These are phyloP conservation scores for Discostella stelligeroides DNA, from an alignment of 108 stramenopile species.

Conservation along the genomic window DNA sequence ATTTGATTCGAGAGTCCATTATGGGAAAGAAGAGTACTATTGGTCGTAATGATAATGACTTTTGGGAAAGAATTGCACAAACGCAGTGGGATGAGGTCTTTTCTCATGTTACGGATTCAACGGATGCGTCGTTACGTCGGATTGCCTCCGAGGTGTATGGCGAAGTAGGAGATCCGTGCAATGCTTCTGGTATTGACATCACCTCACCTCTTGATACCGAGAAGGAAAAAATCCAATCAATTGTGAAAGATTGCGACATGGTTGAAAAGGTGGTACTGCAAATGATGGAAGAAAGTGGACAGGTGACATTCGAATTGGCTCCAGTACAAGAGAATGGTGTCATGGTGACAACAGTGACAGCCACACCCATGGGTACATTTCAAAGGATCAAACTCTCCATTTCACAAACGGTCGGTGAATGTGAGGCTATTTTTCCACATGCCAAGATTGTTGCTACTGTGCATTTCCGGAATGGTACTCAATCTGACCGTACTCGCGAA, in stretches of 20 bases:
- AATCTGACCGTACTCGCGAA: background rate
- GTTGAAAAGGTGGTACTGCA: conserved; percentile 23
- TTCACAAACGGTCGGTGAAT: conserved; percentile 5
- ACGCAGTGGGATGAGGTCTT: conserved; percentile 47
- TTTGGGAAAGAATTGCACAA: conserved; percentile 24
- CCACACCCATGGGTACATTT: conserved; percentile 33
- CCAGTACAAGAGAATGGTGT: conserved; percentile 2
- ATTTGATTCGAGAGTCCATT: conserved; percentile 49
- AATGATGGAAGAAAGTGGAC: background rate
- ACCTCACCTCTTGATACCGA: background rate
- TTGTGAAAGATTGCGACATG: conserved; percentile 8
- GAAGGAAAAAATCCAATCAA: background rate
- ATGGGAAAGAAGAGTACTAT: conserved; percentile 12
- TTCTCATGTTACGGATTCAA: conserved; percentile 43
- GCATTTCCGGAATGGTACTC: conserved; percentile 15
- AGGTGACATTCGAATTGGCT: conserved; percentile 13
- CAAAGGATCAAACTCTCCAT: conserved; percentile 24
- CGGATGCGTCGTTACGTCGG: conserved; percentile 38
- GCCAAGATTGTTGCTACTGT: conserved; percentile 20
- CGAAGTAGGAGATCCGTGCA: conserved; percentile 20
- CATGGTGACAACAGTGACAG: conserved; percentile 9
- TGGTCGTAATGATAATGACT: background rate
- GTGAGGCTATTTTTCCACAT: conserved; percentile 32
- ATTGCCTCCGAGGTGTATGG: conserved; percentile 43
- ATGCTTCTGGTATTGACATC: conserved; percentile 1